Conservation (phyloP, 1,284 basidiomycete species). For the Phellopilus nigrolimitatus region DNA sequence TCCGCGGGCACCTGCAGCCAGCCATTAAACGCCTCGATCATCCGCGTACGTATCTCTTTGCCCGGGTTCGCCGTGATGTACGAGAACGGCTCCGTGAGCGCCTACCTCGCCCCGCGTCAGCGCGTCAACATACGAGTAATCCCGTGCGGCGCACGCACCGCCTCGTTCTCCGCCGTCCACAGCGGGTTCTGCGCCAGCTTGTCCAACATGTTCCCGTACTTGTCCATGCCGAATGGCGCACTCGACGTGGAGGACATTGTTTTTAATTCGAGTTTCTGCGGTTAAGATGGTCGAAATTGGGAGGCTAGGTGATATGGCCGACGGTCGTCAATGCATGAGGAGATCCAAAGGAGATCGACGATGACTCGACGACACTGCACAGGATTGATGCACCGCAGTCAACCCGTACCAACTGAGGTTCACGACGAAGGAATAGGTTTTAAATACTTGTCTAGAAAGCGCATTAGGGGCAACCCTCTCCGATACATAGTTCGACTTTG, state of each 20-base stretch:
- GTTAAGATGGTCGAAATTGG: no score
- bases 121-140: neutral
- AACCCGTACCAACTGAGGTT: no score
- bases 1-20: slow-evolving; percentile 84
- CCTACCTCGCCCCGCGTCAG: slow-evolving; percentile 31
- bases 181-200: slow-evolving; percentile 1
- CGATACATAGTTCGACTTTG: no score
- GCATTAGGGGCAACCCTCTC: no score
- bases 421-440: no score
- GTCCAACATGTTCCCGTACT: slow-evolving; percentile 11
- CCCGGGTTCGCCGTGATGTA: slow-evolving; percentile 87
- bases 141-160: neutral
- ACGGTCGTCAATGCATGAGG: no score
- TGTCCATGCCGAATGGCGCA: neutral
- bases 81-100: slow-evolving; percentile 85
- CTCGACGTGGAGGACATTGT: neutral
- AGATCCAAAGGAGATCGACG: no score
- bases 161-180: slow-evolving; percentile 17
- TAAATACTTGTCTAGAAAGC: no score
- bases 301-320: no score
- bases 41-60: slow-evolving; percentile 86
- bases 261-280: neutral
- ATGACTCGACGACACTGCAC: no score
- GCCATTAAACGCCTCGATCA: slow-evolving; percentile 92
- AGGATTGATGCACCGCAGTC: no score